These are phyloP conservation scores for Aspergillus niger DNA, from an alignment of 2,329 filamentous ascomycete genomes.

Conservation along the genomic window DNA sequence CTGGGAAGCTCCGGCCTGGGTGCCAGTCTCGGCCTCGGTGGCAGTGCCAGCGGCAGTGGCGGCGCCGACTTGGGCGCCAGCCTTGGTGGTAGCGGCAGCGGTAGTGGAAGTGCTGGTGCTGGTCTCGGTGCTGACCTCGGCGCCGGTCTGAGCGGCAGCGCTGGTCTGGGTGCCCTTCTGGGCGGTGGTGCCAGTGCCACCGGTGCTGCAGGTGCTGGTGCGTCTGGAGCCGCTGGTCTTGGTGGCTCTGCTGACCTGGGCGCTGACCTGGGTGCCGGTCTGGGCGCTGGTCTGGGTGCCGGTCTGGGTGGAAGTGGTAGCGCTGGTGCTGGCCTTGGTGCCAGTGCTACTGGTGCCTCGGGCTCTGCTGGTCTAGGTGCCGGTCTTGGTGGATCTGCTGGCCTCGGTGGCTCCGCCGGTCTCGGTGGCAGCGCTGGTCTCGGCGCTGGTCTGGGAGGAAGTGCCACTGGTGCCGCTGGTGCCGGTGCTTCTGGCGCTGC, in stretches of 20 bases:
- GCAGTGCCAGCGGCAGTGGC: slow-evolving; percentile 4
- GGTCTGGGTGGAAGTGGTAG: not conserved
- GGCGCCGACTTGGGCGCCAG: not conserved
- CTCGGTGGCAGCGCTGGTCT: slow-evolving; percentile 4
- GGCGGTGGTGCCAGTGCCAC: not conserved
- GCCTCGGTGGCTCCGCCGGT: not conserved
- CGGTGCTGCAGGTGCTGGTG: not conserved
- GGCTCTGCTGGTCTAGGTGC: not conserved
- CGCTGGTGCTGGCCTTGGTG: not conserved
- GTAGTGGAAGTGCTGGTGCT: slow-evolving; percentile 6
- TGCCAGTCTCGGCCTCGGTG: slow-evolving; percentile 3
- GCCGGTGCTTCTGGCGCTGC: not conserved
- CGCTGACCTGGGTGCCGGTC: not conserved
- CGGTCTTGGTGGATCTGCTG: not conserved
- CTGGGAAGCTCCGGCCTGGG: slow-evolving; percentile 8
- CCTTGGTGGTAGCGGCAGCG: slow-evolving; percentile 7
- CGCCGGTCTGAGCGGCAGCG: slow-evolving; percentile 1
- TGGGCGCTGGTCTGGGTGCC: slow-evolving; percentile 2
- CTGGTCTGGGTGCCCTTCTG: slow-evolving; percentile 2
- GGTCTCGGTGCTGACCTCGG: slow-evolving; percentile 5
- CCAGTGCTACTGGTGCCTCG: not conserved
- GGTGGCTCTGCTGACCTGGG: not conserved
- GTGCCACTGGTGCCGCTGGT: not conserved
- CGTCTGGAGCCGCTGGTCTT: not conserved
- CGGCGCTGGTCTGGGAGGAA: not conserved